phyloP scores from a whole-genome alignment of 768 basidiomycete genomes.

The Tylopilus cervinicoccineus region DNA sequence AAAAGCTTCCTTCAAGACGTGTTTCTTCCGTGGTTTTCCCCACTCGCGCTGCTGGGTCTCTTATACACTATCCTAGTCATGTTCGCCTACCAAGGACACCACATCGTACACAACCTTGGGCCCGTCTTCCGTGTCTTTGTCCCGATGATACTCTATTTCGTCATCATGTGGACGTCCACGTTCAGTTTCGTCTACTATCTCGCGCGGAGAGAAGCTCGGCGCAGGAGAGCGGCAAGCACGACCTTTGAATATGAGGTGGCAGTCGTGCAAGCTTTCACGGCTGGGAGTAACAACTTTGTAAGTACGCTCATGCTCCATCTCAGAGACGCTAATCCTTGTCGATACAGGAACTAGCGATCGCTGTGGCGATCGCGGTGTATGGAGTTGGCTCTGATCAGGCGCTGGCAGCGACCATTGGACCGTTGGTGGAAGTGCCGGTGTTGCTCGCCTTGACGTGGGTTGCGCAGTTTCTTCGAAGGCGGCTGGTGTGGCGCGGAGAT shows the following conservation, averaged over 20 bases:
- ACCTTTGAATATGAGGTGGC: constrained; percentile 63
- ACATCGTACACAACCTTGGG: constrained; percentile 70
- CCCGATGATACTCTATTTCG: constrained; percentile 75
- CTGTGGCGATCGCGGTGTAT: constrained; percentile 73
- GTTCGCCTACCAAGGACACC: constrained; percentile 67
- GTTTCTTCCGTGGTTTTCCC: constrained; percentile 69
- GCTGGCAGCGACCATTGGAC: constrained; percentile 76
- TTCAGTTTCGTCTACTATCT: constrained; percentile 56
- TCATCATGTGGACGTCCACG: constrained; percentile 67
- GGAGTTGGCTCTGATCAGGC: constrained; percentile 77
- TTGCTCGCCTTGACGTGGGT: constrained; percentile 66
- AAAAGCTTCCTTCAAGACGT: constrained; percentile 47
- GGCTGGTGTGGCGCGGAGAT: constrained; percentile 36
- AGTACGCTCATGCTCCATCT: constrained; percentile 16
- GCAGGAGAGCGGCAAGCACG: not conserved
- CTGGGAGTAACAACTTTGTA: constrained; percentile 76
- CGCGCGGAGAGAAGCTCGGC: constrained; percentile 29
- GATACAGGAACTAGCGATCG: constrained; percentile 73
- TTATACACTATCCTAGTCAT: constrained; percentile 78
- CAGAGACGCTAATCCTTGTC: not conserved
- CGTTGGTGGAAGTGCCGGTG: constrained; percentile 78
- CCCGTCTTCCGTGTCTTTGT: constrained; percentile 79
- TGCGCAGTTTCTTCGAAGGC: constrained; percentile 43
- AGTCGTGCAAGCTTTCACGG: constrained; percentile 76
- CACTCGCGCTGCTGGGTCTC: constrained; percentile 67